phyloP scores from a whole-genome alignment of 2,329 filamentous ascomycete species.

The Dactylellina cionopaga region DNA sequence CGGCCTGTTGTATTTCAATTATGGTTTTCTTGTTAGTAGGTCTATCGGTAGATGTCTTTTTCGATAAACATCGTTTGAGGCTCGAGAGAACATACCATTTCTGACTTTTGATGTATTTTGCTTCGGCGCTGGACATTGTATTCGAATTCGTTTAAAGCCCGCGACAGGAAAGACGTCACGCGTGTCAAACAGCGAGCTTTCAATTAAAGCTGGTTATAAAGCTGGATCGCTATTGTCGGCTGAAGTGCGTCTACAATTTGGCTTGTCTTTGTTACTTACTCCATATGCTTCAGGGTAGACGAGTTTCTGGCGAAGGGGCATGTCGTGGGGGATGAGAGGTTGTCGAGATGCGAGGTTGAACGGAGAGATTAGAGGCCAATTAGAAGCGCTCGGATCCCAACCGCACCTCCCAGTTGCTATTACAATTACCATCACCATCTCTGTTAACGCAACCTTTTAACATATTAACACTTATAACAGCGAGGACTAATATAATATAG shows the following conservation, averaged over 20 bases:
- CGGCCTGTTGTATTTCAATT: conserved; percentile 65
- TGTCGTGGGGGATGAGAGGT: not conserved
- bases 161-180: conserved; percentile 34
- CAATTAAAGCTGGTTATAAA: not conserved
- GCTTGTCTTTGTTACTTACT: no score
- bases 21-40: not conserved
- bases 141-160: not conserved
- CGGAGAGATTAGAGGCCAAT: no score
- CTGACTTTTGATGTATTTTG: conserved; percentile 51
- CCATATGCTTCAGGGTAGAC: not conserved
- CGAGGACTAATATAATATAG: no score
- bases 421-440: no score
- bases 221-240: not conserved
- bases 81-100: conserved; percentile 33
- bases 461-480: no score
- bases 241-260: not conserved
- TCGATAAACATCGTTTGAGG: not conserved
- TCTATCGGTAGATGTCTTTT: not conserved
- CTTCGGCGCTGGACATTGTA: conserved; percentile 45
- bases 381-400: no score
- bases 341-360: conserved; percentile 5
- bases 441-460: no score
- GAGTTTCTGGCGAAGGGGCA: not conserved
- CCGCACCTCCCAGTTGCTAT: no score
- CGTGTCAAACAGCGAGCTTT: not conserved